Evolutionary conservation across 495 filamentous ascomycete genomes (phyloP), one percentile per base, ranked within the genome.

Genomic region (Viridothelium virens): DNA sequence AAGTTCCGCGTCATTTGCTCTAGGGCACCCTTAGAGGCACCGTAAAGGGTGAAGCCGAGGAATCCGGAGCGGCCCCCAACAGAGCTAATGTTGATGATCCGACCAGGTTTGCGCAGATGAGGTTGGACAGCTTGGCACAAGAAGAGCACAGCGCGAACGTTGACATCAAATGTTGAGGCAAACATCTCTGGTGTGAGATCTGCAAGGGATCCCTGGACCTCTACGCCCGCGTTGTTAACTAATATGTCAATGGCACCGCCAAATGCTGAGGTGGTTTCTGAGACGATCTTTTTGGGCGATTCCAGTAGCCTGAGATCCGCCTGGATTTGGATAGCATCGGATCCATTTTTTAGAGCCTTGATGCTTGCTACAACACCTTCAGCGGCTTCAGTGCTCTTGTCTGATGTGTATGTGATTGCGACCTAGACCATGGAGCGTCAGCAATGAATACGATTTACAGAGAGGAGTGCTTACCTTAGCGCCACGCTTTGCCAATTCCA

Each of bases 31-130:
- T 84, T 84, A 3, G 75, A 75, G 0, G 81, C 74, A n/a, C 67
- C 70, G 62, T 84, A 84, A 0, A 78, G 44, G 2, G 75, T 71
- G 0, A 78, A 64, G 6, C 67, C 62, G 3, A 73, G 64, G 63
- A 80, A 77, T 4, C 79, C 81, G 0, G 25, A 38, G 11, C 83
- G 76, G 2, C 73, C 77, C 14, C 70, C 82, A 4, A 85, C 77
- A 14, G 79, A 82, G 36, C 77, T 76, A 33, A 86, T 76, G 72
- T 84, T 85, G 70, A 87, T 81, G 66, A 86, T 82, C 3, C 84
- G 79, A 33, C 79, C 80, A 7, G 76, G 75, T 3, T 63, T 34
- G 34, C 74, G 77, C 25, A 86, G 70, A 64, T 83, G 74, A 1
- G 82, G 81, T n/a, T 83, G 68, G 10, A 77, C 76, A 12, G 77